Evolutionary conservation across 352 stramenopile species (phyloP), one percentile per base, ranked within the genome.

Genomic region (Globisporangium abappressorium): DNA sequence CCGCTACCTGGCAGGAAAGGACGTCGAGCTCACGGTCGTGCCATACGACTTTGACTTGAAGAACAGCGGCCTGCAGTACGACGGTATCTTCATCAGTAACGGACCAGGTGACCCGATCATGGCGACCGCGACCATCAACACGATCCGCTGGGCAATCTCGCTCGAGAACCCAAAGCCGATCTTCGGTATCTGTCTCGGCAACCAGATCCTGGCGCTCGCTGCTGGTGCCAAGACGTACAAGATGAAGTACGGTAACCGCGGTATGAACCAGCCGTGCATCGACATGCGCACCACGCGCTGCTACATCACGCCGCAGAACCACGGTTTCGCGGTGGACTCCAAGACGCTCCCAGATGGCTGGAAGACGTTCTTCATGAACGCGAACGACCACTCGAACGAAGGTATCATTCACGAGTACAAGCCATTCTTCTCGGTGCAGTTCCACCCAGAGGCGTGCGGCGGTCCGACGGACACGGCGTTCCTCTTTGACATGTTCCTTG

Each of bases 291-390:
- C 96, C 2, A 95, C 93, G 20, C 78, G 96, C 65, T 99, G 97
- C 79, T 99, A 99, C 81, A 99, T 99, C 74, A 99, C 97, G 28
- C 92, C 97, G 20, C 98, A 99, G 75, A 99, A 99, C 82, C 97
- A 99, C 77, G 98, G 97, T n/a, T 99, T 97, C 76, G 96, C 95
- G 6, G 87, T 99, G 38, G 94, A 99, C 73, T 83, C 89, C 38
- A 93, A 92, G 65, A 86, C 85, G n/a, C 81, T 99, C 34, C 94
- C 93, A 36, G 79, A 73, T 33, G 87, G 96, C 15, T 99, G 97
- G 97, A 94, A 98, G 64, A 83, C 97, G 60, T 85, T 99, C 14
- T 99, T 99, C 75, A 91, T 98, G 54, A 99, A 99, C 85, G 91
- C 95, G 34, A 99, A 99, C 76, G 98, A 99, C 71, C 78, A 91